Conservation (phyloP, 495 filamentous ascomycete species). For the Penicillium salamii region DNA sequence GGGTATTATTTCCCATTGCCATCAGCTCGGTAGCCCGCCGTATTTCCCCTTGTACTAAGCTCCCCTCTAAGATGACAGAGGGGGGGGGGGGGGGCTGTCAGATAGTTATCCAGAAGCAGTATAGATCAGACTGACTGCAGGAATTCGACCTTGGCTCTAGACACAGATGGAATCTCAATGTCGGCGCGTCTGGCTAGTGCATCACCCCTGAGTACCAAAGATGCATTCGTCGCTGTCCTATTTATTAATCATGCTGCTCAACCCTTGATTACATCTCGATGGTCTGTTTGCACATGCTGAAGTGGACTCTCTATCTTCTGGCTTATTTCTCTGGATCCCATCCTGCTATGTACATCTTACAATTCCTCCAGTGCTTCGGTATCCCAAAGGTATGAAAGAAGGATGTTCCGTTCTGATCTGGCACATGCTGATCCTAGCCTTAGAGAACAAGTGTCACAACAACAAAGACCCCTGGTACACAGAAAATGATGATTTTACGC, state of each 20-base stretch:
- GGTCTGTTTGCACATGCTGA: not conserved
- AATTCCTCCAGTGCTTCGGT: not conserved
- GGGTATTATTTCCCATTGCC: too few species aligned
- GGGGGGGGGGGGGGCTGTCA: not conserved
- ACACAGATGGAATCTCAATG: not conserved
- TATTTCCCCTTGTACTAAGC: not conserved
- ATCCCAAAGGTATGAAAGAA: not conserved
- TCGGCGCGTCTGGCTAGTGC: not conserved
- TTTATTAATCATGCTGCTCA: not conserved
- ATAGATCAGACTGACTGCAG: not conserved
- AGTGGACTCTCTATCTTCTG: not conserved
- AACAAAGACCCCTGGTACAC: not conserved
- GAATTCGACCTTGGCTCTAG: not conserved
- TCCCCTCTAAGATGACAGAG: not conserved
- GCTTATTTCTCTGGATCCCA: not conserved
- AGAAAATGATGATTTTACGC: not conserved
- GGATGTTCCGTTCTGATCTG: not conserved
- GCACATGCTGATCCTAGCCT: not conserved
- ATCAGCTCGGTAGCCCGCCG: not conserved
- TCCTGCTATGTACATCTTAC: not conserved
- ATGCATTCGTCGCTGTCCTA: not conserved
- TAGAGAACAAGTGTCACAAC: not conserved
- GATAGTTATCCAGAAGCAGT: not conserved
- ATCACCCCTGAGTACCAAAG: slow-evolving; percentile 1
- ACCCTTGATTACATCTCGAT: not conserved